Evolutionary conservation across 371 early-diverging fungal genomes (phyloP), one percentile per base, ranked within the genome.

Genomic region (Mortierella sp.): DNA sequence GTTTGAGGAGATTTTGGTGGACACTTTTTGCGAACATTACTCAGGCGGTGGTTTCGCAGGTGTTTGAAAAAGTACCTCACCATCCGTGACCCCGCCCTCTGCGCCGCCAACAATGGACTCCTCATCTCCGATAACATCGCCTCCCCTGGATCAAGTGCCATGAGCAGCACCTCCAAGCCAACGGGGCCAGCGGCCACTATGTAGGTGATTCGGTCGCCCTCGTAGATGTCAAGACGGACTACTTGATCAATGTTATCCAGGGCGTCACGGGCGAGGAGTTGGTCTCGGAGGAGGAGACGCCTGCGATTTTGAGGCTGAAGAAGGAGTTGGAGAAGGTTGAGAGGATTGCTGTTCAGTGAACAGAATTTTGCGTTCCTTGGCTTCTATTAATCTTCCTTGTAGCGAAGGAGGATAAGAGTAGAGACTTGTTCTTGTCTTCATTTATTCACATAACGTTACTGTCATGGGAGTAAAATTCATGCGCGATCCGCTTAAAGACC

Each of bases 111-210:
- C 65, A 78, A 75, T 63, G 76, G 44, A 12, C 29, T 72, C 35
- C 18, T 83, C 10, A 12, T 29, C 8, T n/a, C 32, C 6, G 56
- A 46, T 3, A 10, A 24, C 8, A 27, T 79, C 24, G 49, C 72
- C 10, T n/a, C n/a, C 21, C 29, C 3, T 83, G 75, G 76, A 54
- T 76, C 71, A 63, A 72, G 32, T 3, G 29, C 74, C 79, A 78
- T 41, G 83, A 83, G 56, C 1, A 38, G n/a, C 72, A 77, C 44
- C 51, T 82, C 54, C 38, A 63, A 48, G 68, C 41, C 54, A 79
- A 83, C 56, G 76, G 74, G 14, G 32, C 76, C 41, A 83, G 79
- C 54, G 83, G 83, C 11, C 83, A 83, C 63, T 83, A 83, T 35
- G 54, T 83, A 7, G 83, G 79, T 4, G 43, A 71, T n/a, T 68